These are phyloP conservation scores for Pleurotus salmoneostramineus DNA, from an alignment of 768 basidiomycete genomes.

Conservation along the genomic window DNA sequence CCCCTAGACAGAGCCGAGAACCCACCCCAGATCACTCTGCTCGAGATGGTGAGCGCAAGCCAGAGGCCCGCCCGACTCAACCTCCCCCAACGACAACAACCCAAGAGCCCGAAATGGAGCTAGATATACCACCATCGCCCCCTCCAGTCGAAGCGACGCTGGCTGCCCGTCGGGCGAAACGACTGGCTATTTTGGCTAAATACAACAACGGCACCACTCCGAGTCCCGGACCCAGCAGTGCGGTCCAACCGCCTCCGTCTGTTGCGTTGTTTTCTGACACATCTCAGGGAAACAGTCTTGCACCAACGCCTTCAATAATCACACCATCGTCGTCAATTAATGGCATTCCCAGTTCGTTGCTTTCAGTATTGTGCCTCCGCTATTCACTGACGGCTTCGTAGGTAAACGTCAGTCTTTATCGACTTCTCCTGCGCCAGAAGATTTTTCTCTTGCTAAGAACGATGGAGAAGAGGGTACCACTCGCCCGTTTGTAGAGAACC, in stretches of 20 bases:
- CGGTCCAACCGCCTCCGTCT: slow-evolving; percentile 67
- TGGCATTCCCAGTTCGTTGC: slow-evolving; percentile 1
- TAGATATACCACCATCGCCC: slow-evolving; percentile 50
- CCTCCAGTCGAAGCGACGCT: slow-evolving; percentile 60
- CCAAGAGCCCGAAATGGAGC: slow-evolving; percentile 42
- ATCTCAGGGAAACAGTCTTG: slow-evolving; percentile 49
- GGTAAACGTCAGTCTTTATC: slow-evolving; percentile 54
- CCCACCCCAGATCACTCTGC: slow-evolving; percentile 13
- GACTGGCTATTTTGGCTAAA: slow-evolving; percentile 79
- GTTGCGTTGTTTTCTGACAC: slow-evolving; percentile 60
- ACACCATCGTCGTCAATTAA: slow-evolving; percentile 9
- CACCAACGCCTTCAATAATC: slow-evolving; percentile 23
- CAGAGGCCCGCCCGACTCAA: not conserved
- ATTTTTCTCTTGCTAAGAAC: slow-evolving; percentile 69
- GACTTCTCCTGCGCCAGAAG: slow-evolving; percentile 51
- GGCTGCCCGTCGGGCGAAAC: slow-evolving; percentile 65
- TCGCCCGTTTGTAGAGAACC: slow-evolving; percentile 38
- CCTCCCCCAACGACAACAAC: not conserved
- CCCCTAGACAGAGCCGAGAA: slow-evolving; percentile 40
- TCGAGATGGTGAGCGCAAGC: not conserved
- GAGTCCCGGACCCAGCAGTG: slow-evolving; percentile 66
- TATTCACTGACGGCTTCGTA: slow-evolving; percentile 16
- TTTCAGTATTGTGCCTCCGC: slow-evolving; percentile 14
- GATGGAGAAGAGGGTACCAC: slow-evolving; percentile 46
- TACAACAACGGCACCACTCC: slow-evolving; percentile 46